Base-by-base conservation (phyloP, 768 basidiomycete species). In the Trametes villosa region DNA sequence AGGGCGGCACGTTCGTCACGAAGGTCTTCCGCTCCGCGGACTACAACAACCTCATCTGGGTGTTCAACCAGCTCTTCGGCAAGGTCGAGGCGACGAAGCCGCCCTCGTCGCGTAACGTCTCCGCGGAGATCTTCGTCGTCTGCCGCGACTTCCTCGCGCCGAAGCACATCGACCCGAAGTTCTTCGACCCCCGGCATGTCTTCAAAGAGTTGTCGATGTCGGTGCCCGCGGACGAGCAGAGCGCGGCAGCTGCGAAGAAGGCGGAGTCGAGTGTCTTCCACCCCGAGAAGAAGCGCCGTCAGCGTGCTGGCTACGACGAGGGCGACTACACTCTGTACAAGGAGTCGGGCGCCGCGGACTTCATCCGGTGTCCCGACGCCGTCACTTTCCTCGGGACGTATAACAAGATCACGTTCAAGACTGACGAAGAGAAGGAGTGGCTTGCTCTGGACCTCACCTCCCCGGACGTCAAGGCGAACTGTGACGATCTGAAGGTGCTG, bases 51-150 rank as follows among this genome's bases (percentile, higher is more conserved):
- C 86, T 99, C 66, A 89, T 98, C 67, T 99, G 97, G 97, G 97
- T 98, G 33, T 98, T 99, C 78, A 89, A 87, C 67, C 97, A 98
- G 77, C 78, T 99, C 48, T 99, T 99, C 73, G 86, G 84, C 46
- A 95, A 91, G 74, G 97, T 99, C 31, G 97, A 99, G 75, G 97
- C 97, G 7, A 99, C 97, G 31, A 99, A 99, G 71, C 97, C 97
- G 2, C 96, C 97, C 9, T 96, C 94, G 36, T 98, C 97, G 24
- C 87, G 96, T 78, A 98, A 96, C 77, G 97, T 99, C 44, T 99
- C 97, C 44, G 97, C 97, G 13, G 97, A 99, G 76, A 99, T 99
- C 71, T 99, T 99, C 81, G 97, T 99, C 67, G 93, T 98, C 50
- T 99, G 97, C 75, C 89, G 89, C 57, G 93, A 92, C 59, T 99